Evolutionary conservation across 2,329 filamentous ascomycete species (phyloP).

Genomic region (Huntiella decipiens): DNA sequence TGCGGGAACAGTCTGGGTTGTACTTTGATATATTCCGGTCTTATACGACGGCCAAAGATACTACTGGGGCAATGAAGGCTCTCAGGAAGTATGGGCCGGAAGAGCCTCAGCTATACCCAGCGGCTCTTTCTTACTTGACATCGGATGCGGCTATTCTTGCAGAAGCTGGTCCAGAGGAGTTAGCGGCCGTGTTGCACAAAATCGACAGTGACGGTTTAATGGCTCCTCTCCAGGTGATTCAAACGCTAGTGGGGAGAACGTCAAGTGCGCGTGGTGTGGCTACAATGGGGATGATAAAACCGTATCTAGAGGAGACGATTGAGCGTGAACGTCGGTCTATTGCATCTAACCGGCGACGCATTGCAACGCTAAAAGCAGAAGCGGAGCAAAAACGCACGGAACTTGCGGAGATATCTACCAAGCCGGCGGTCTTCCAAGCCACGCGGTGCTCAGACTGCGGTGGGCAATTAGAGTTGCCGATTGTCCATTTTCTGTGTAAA

Average conservation of each 20-base stretch:
- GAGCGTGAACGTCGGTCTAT: conserved; percentile 79
- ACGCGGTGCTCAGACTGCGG: conserved; percentile 74
- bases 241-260: conserved; percentile 53
- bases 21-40: conserved; percentile 93
- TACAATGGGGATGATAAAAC: conserved; percentile 94
- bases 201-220: conserved; percentile 85
- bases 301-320: conserved; percentile 77
- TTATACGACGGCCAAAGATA: conserved; percentile 84
- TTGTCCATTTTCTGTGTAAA: conserved; percentile 91
- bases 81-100: conserved; percentile 79
- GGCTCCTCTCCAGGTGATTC: conserved; percentile 90
- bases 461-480: conserved; percentile 62
- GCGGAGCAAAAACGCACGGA: conserved; percentile 64
- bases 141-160: conserved; percentile 64
- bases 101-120: conserved; percentile 81
- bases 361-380: conserved; percentile 65
- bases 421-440: conserved; percentile 77
- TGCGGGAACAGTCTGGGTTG: conserved; percentile 83
- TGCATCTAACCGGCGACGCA: conserved; percentile 56
- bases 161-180: conserved; percentile 67
- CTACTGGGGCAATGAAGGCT: conserved; percentile 72
- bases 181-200: conserved; percentile 59
- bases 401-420: conserved; percentile 54
- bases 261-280: conserved; percentile 42
- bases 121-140: conserved; percentile 82